Base-by-base conservation (phyloP, 2,329 filamentous ascomycete genomes). In the Albophoma yamanashiensis region DNA sequence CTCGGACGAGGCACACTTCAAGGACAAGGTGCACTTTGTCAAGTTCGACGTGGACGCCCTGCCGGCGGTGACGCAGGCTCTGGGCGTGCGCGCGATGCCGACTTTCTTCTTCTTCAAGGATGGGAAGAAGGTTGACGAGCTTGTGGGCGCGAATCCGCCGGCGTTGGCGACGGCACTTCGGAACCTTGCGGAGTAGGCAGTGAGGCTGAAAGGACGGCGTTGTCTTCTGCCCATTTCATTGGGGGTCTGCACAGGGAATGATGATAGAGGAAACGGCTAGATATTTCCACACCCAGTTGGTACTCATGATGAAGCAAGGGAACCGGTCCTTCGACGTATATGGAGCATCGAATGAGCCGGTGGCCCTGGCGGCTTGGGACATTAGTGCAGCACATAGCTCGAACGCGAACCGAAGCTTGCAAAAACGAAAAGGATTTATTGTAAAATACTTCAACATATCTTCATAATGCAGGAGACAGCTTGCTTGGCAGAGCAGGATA, bases 1-100 rank as follows among this genome's bases (percentile, higher is more conserved):
- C 36, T 68, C 68, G 36, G 64, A 70, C 50, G 63, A 67, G 31
- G 74, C 87, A 52, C 72, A 77, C 52, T 76, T 85, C 58, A 72
- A 76, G 62, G 86, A 83, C 79, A 74, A 83, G 65, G 72, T 88
- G 65, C 81, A 84, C 75, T 96, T 96, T 78, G 85, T 85, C 83
- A 94, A 96, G 82, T 79, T 96, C 71, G 91, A 97, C 75, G 91
- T 96, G 68, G 92, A 97, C 75, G 81, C 90, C 66, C 78, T 92
- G 55, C 79, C 86, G 66, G 86, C 89, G 1, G 82, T 96, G 57
- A 85, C 89, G 55, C 82, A 87, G 70, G 85, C 92, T 70, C 85
- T 93, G 66, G 85, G 84, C 65, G 84, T 97, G 74, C 85, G 89
- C 68, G 91, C 92, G 73, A 96, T 97, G 91, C 92, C 92, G 62